A percentile compares a stretch with the other conserved stretches of the same genome.
These are phyloP conservation scores for Scheffersomyces titani DNA, from an alignment of 1,139 yeast species.

Conservation along the genomic window DNA sequence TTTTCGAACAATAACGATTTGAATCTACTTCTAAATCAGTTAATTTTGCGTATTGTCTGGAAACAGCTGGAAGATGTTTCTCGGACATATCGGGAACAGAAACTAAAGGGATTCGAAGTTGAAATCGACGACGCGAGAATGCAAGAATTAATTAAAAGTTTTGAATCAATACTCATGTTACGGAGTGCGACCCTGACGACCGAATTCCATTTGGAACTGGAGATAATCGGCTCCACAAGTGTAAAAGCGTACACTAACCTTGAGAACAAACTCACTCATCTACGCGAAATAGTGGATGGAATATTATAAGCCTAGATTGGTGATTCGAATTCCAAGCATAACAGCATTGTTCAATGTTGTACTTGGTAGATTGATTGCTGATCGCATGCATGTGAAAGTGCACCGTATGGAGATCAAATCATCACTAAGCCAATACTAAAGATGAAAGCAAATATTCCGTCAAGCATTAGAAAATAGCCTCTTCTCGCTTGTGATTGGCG, in stretches of 20 bases:
- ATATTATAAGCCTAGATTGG: neutral
- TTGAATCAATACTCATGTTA: slow-evolving; percentile 25
- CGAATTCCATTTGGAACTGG: neutral
- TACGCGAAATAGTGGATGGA: slow-evolving; percentile 1
- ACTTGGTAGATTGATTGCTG: too few species aligned
- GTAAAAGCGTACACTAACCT: slow-evolving; percentile 5
- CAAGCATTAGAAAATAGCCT: neutral
- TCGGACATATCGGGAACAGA: slow-evolving; percentile 30
- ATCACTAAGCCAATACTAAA: too few species aligned
- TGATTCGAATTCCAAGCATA: too few species aligned
- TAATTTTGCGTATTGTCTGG: slow-evolving; percentile 63
- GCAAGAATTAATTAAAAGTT: slow-evolving; percentile 16
- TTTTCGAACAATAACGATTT: slow-evolving; percentile 69
- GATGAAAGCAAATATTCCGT: neutral
- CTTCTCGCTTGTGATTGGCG: neutral
- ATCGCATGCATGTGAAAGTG: neutral
- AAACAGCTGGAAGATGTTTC: slow-evolving; percentile 55
- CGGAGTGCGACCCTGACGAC: slow-evolving; percentile 1
- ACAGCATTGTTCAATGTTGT: too few species aligned
- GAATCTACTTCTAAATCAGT: slow-evolving; percentile 56
- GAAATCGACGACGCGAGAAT: slow-evolving; percentile 23
- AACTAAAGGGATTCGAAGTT: slow-evolving; percentile 47
- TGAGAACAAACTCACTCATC: slow-evolving; percentile 7
- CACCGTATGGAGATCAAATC: too few species aligned
- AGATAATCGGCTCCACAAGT: neutral